Base-by-base conservation (phyloP, 208 protist genomes). In the Leishmania amazonensis region DNA sequence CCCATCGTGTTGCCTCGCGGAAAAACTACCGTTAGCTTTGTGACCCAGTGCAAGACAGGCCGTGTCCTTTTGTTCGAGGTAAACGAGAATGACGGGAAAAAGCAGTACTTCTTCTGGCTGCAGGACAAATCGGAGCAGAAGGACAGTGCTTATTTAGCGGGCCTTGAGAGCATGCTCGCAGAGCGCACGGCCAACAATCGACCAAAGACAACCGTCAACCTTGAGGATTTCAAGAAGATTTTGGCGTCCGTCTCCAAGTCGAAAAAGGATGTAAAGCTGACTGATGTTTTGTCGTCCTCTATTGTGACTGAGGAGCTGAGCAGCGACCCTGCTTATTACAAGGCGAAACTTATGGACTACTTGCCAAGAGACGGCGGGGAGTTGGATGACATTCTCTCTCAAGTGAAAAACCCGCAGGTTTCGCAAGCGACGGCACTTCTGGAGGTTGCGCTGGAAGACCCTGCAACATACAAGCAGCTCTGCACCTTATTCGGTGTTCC, bases 71-170 rank as follows among this genome's bases (percentile, higher is more conserved):
- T 96, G 7, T 91, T 97, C 79, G 85, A 93, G 35, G 81, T 91
- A 64, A 87, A 65, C 17, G 83, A 83, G 15, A 70, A 74, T 38
- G 67, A 31, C 3, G 80, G 62, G 38, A 86, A 88, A 73, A 86
- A 53, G 49, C 68, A 83, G 58, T 51, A 91, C 75, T 97, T 97
- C 70, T 97, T 95, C 75, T 97, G 94, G 93, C 68, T 97, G 31
- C 94, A 97, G 75, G 94, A 96, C 47, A 95, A 94, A 73, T 94
- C 87, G 42, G 91, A 86, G n/a, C 83, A 88, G 47, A 91, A 95
- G 72, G 94, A 97, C 75, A 78, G 51, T 31, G 42, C 76, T 5
- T 90, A 94, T 78, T 77, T 95, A 75, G 78, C 80, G 45, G 79
- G 75, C 72, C 80, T 96, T 42, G 82, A 95, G 62, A 68, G 76